phyloP scores from a whole-genome alignment of 2,329 filamentous ascomycete species.

The Trichoderma lentiforme region DNA sequence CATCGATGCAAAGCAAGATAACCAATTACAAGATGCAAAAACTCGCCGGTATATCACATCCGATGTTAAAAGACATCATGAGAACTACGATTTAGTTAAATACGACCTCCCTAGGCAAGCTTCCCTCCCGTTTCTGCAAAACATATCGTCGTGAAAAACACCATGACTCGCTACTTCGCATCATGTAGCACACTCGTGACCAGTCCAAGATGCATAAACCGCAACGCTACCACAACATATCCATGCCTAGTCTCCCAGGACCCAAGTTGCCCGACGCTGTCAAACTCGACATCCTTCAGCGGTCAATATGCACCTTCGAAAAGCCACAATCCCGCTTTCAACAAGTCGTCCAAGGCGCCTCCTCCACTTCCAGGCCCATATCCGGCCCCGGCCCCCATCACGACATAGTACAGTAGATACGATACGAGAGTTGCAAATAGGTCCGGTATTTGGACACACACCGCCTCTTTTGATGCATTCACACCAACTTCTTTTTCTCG shows the following conservation, averaged over 20 bases:
- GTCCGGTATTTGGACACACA: neutral
- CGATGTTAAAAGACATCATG: neutral
- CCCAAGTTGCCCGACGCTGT: neutral
- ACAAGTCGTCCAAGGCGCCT: neutral
- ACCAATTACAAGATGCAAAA: neutral
- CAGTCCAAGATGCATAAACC: neutral
- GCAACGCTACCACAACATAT: neutral
- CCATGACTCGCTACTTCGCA: neutral
- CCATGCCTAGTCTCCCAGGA: neutral
- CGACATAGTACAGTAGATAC: neutral
- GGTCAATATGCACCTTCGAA: neutral
- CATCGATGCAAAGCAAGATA: neutral
- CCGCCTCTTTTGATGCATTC: neutral
- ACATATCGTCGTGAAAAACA: neutral
- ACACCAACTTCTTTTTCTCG: neutral
- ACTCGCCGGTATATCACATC: neutral
- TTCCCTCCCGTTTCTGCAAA: neutral
- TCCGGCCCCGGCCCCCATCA: neutral
- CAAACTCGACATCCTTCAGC: neutral
- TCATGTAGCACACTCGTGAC: conserved; percentile 5
- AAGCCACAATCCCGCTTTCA: neutral
- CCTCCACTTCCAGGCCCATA: neutral
- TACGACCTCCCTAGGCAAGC: neutral
- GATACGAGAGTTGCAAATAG: neutral
- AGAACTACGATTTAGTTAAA: neutral